Base-by-base conservation (phyloP, 345 rosid species). In the Eucalyptus victrix region DNA sequence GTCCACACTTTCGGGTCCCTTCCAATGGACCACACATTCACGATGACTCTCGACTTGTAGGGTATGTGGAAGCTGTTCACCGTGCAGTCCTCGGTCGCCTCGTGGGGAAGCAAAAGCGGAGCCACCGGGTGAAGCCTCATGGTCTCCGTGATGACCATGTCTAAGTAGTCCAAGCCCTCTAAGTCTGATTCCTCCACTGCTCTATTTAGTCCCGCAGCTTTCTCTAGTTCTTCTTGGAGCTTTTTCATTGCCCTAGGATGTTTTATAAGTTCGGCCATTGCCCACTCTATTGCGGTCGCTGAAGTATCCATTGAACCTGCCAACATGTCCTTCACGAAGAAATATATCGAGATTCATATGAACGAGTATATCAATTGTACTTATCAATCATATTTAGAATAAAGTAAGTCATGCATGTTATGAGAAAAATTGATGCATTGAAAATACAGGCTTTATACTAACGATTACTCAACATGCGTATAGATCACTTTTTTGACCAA, bases 111-210 rank as follows among this genome's bases (percentile, higher is more conserved):
- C 21, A 92, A 47, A 42, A 94, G 87, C 9, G 94, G 95, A 16
- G 49, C 90, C 9, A 90, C 92, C 9, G 95, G 95, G 87, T 95
- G 95, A 9, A 95, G 91, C 90, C 95, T 90, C 12, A 93, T 26
- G 86, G 90, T 87, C 93, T 94, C 96, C 76, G 87, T 94, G 76
- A 93, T 88, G n/a, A 94, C 94, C 94, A 91, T 91, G 86, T 94
- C 37, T 4, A 94, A 40, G 91, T 91, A 92, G 9, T 91, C 86
- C 37, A 93, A 45, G 34, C 69, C 91, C 2, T 91, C 89, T 32
- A 91, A 23, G 32, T 95, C 94, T 6, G 94, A 93, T 89, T 93
- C 96, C 85, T 94, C 93, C 9, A 92, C 93, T 92, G 86, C 88
- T 72, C 94, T 92, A 9, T 91, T 65, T 86, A 91, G 6, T 4